phyloP scores from a whole-genome alignment of 2,329 filamentous ascomycete genomes.

The Exophiala sideris region DNA sequence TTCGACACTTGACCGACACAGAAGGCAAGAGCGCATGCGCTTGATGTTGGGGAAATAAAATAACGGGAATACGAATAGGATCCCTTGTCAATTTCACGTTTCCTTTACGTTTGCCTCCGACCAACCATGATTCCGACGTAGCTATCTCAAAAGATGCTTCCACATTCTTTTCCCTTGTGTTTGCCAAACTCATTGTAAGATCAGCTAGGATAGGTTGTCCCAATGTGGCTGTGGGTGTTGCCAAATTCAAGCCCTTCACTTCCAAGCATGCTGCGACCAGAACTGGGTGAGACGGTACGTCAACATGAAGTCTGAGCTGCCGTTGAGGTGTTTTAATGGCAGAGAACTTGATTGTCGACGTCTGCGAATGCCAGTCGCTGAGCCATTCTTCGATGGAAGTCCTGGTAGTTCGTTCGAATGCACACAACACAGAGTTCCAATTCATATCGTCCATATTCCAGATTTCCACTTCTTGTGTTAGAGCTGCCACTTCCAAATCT shows the following conservation, averaged over 20 bases:
- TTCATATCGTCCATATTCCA: slow-evolving; percentile 51
- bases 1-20: slow-evolving; percentile 64
- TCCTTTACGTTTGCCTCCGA: slow-evolving; percentile 76
- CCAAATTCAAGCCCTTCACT: slow-evolving; percentile 26
- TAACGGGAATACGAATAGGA: slow-evolving; percentile 51
- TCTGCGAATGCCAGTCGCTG: slow-evolving; percentile 53
- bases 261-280: slow-evolving; percentile 73
- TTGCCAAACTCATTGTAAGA: slow-evolving; percentile 31
- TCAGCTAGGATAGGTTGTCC: slow-evolving; percentile 48
- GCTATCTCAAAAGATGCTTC: slow-evolving; percentile 71
- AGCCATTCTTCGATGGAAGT: slow-evolving; percentile 51
- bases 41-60: slow-evolving; percentile 75
- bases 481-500: slow-evolving; percentile 53
- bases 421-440: slow-evolving; percentile 53
- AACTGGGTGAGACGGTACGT: slow-evolving; percentile 77
- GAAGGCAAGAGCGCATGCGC: slow-evolving; percentile 74
- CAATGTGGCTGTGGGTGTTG: slow-evolving; percentile 32
- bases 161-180: slow-evolving; percentile 62
- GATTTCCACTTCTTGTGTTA: slow-evolving; percentile 53
- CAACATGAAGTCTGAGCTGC: slow-evolving; percentile 82
- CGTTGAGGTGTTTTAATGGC: slow-evolving; percentile 32
- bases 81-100: slow-evolving; percentile 37
- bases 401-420: slow-evolving; percentile 45
- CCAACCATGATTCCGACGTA: slow-evolving; percentile 72
- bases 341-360: slow-evolving; percentile 22